Percentiles rank a stretch among this genome's conserved stretches.
These are phyloP conservation scores for Lactarius indigo DNA, from an alignment of 768 basidiomycete species.

Conservation along the genomic window DNA sequence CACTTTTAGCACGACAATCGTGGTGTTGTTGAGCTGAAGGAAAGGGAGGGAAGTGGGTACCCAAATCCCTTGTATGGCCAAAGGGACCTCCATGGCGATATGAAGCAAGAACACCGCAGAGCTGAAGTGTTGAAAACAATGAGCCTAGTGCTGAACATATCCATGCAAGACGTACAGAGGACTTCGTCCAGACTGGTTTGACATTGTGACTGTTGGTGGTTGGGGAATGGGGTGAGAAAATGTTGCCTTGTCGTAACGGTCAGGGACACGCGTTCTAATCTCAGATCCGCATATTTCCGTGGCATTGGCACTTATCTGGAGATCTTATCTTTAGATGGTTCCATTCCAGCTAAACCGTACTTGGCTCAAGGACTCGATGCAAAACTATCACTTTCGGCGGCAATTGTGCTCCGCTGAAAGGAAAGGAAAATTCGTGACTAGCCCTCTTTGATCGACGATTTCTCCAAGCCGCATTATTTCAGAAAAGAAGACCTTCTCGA, in stretches of 20 bases:
- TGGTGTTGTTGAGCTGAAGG: slow-evolving; percentile 78
- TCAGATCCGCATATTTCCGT: neutral
- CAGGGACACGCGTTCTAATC: slow-evolving; percentile 6
- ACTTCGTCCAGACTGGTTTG: slow-evolving; percentile 26
- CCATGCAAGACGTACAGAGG: slow-evolving; percentile 19
- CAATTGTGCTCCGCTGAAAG: neutral
- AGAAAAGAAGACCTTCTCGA: slow-evolving; percentile 1
- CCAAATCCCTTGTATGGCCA: slow-evolving; percentile 74
- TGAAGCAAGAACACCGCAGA: slow-evolving; percentile 74
- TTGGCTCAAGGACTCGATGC: neutral
- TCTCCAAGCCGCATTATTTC: slow-evolving; percentile 7
- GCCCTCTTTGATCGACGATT: slow-evolving; percentile 17
- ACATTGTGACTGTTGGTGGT: slow-evolving; percentile 20
- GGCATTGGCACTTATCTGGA: neutral
- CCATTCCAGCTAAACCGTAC: neutral
- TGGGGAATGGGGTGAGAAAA: neutral
- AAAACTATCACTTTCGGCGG: neutral
- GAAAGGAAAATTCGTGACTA: neutral
- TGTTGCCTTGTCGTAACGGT: neutral
- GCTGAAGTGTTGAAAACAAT: slow-evolving; percentile 34
- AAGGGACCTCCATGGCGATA: slow-evolving; percentile 71
- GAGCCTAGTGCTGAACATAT: neutral
- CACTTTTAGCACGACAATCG: slow-evolving; percentile 72
- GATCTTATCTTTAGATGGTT: neutral
- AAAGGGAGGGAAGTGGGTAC: slow-evolving; percentile 64